phyloP scores from a whole-genome alignment of 2,329 filamentous ascomycete species.

The Penicillium sp. region DNA sequence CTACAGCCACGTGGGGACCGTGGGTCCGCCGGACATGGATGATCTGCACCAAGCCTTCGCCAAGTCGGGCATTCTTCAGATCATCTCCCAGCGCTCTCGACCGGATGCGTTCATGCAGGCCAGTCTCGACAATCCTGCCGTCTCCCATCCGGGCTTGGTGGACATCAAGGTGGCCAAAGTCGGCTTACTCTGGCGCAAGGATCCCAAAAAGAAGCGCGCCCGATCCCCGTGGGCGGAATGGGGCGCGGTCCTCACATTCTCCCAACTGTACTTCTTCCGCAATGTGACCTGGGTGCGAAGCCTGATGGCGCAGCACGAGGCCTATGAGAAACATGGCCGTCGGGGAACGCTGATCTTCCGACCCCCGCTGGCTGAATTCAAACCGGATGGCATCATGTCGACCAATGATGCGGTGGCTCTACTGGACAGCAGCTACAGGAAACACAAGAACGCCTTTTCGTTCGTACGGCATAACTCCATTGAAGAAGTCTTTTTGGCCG shows the following conservation, averaged over 20 bases:
- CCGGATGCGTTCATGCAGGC: slow-evolving; percentile 95
- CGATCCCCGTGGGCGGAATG: slow-evolving; percentile 98
- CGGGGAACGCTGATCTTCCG: slow-evolving; percentile 79
- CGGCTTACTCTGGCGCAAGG: slow-evolving; percentile 89
- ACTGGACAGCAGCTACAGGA: slow-evolving; percentile 78
- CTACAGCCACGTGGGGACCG: slow-evolving; percentile 79
- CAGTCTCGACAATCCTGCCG: slow-evolving; percentile 74
- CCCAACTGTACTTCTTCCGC: slow-evolving; percentile 92
- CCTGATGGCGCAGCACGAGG: slow-evolving; percentile 80
- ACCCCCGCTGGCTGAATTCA: slow-evolving; percentile 84
- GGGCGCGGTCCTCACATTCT: slow-evolving; percentile 94
- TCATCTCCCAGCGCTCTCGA: slow-evolving; percentile 85
- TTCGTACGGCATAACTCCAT: slow-evolving; percentile 81
- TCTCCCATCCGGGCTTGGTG: slow-evolving; percentile 85
- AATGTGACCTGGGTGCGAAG: slow-evolving; percentile 90
- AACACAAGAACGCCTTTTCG: slow-evolving; percentile 88
- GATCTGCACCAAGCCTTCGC: slow-evolving; percentile 85
- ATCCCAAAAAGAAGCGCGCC: slow-evolving; percentile 85
- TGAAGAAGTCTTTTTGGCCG: slow-evolving; percentile 86
- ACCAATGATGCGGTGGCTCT: slow-evolving; percentile 89
- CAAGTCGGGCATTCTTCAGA: slow-evolving; percentile 85
- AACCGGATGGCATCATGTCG: slow-evolving; percentile 87
- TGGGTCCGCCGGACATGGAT: slow-evolving; percentile 67
- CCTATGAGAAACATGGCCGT: slow-evolving; percentile 70
- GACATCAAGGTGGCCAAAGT: slow-evolving; percentile 98